phyloP scores from a whole-genome alignment of 345 rosid genomes.

The Leavenworthia alabamica region DNA sequence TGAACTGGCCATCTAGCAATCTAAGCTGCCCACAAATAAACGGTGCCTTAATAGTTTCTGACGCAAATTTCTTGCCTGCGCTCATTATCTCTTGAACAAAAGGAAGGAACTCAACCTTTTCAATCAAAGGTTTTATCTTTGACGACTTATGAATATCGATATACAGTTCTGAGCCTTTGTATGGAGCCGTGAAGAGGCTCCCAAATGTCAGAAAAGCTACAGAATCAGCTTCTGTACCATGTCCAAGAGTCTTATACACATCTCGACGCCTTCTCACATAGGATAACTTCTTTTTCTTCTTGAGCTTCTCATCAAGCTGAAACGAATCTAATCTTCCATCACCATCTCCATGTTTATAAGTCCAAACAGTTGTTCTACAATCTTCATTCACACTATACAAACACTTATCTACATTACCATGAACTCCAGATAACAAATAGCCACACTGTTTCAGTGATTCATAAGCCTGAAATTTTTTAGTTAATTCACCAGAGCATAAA shows the following conservation, averaged over 20 bases:
- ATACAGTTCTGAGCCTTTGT: conserved; percentile 65
- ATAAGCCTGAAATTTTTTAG: conserved; percentile 27
- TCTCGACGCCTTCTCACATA: conserved; percentile 62
- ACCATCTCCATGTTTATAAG: conserved; percentile 42
- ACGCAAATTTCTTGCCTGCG: conserved; percentile 54
- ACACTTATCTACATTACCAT: conserved; percentile 60
- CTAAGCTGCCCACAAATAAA: conserved; percentile 90
- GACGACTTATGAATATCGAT: conserved; percentile 50
- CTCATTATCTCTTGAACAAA: conserved; percentile 64
- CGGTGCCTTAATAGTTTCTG: conserved; percentile 50
- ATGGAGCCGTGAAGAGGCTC: conserved; percentile 75
- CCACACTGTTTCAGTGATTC: conserved; percentile 67
- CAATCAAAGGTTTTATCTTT: conserved; percentile 47
- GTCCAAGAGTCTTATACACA: conserved; percentile 62
- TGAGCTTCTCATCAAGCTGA: conserved; percentile 78
- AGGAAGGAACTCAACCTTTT: conserved; percentile 60
- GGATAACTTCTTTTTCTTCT: conserved; percentile 58
- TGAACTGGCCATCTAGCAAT: conserved; percentile 91
- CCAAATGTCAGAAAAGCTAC: conserved; percentile 74
- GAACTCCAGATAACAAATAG: conserved; percentile 48
- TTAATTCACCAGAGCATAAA: conserved; percentile 38
- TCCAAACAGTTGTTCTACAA: conserved; percentile 88
- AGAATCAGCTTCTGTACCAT: conserved; percentile 57
- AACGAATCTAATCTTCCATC: conserved; percentile 61
- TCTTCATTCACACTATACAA: conserved; percentile 65